Percentiles rank a stretch among this genome's conserved stretches.
Conservation (phyloP, 345 rosid species). For the Odontarrhena argentea region DNA sequence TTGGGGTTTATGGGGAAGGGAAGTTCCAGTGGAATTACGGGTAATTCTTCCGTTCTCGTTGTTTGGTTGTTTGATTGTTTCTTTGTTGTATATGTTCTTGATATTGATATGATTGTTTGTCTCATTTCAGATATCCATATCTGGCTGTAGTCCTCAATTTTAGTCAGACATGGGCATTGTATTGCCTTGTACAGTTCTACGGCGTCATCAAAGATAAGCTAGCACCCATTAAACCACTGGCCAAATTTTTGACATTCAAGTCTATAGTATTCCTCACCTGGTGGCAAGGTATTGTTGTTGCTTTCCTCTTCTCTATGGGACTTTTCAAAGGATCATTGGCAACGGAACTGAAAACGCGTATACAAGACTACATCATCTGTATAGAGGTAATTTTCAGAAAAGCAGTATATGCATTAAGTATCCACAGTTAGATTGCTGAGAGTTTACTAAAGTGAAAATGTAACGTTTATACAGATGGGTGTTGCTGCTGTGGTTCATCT, state of each 20-base stretch:
- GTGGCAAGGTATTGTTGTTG: slow-evolving; percentile 98
- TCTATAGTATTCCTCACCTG: slow-evolving; percentile 97
- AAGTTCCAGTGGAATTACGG: slow-evolving; percentile 95
- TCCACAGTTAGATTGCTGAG: not conserved
- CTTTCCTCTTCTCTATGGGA: slow-evolving; percentile 91
- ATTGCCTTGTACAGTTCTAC: slow-evolving; percentile 97
- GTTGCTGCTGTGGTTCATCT: slow-evolving; percentile 94
- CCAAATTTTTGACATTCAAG: slow-evolving; percentile 92
- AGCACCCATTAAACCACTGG: slow-evolving; percentile 90
- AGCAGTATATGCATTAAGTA: not conserved
- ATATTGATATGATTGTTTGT: slow-evolving; percentile 20
- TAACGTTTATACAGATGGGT: slow-evolving; percentile 74
- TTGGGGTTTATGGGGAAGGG: slow-evolving; percentile 98
- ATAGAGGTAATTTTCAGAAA: slow-evolving; percentile 60
- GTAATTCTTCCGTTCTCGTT: slow-evolving; percentile 41
- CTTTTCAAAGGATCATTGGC: slow-evolving; percentile 84
- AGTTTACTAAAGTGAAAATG: not conserved
- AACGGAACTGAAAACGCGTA: slow-evolving; percentile 82
- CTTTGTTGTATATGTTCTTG: not conserved
- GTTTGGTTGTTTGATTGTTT: not conserved
- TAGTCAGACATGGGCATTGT: slow-evolving; percentile 97
- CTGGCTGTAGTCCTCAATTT: slow-evolving; percentile 95
- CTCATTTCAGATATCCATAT: slow-evolving; percentile 81
- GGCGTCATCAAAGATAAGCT: slow-evolving; percentile 80
- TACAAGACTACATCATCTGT: slow-evolving; percentile 96